Evolutionary conservation across 208 protist species (phyloP), one percentile per base, ranked within the genome.

Genomic region (Angomonas desouzai): DNA sequence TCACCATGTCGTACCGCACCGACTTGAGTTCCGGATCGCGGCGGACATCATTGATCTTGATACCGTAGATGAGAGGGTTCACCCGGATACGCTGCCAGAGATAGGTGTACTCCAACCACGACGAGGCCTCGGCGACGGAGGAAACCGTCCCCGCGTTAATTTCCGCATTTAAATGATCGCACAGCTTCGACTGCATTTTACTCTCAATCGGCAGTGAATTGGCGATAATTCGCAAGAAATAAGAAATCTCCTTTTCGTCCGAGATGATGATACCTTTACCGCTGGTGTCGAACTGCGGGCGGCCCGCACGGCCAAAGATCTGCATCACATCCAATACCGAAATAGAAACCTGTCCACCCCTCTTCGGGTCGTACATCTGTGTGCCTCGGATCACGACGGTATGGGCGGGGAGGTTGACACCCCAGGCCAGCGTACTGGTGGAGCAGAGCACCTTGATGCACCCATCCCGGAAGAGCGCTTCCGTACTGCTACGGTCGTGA

Each of bases 351-450:
- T 97, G 94, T 28, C 83, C 81, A 76, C 97, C 95, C 53, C 91
- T 84, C 75, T 98, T 97, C 40, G 96, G 78, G 75, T 98, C 93
- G 75, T 98, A 98, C 55, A 98, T 70, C 63, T 97, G 77, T 27
- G 95, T 98, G 38, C 94, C 99, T 64, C 99, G 98, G 81, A 99
- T 99, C 36, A 99, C 87, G 29, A 99, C 98, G 6, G 97, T 98
- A 76, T 99, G 98, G 1, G 98, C 98, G 7, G 99, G 99, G 27
- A 99, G 70, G 81, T 99, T 99, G 23, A 99, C 98, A 76, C 99
- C 99, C 98, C 98, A 99, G 29, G 99, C 98, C 20, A 99, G 88
- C 13, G 99, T 99, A 32, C 98, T 98, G 25, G 99, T 99, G 77
- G 97, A 99, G 53, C 94, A 83, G 47, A 99, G 83, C 34, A 98